Conservation (phyloP, 345 rosid genomes). For the Hibiscus tridactylites region DNA sequence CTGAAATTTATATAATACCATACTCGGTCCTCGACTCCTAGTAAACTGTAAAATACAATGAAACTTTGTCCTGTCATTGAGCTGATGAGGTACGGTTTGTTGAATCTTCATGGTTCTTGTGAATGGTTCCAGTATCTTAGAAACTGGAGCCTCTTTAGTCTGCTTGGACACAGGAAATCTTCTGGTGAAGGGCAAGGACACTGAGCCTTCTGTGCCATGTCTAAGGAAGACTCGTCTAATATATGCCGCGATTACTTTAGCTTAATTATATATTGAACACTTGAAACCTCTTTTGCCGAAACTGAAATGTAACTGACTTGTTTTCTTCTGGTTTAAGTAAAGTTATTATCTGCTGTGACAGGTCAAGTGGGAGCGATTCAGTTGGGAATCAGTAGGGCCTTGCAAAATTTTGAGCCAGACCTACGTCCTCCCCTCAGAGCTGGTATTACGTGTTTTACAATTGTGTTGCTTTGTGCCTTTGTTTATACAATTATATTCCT, state of each 20-base stretch:
- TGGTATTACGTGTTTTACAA: slow-evolving; percentile 26
- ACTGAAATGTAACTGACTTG: not conserved
- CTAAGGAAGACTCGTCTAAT: not conserved
- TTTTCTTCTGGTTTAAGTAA: not conserved
- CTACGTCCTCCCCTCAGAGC: slow-evolving; percentile 71
- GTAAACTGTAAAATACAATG: not conserved
- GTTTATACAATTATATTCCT: not conserved
- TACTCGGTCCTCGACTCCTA: not conserved
- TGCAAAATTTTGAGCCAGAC: slow-evolving; percentile 95
- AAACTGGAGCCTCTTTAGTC: not conserved
- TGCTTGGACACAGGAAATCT: not conserved
- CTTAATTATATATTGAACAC: not conserved
- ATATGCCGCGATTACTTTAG: not conserved
- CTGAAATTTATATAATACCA: not conserved
- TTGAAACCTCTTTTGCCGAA: not conserved
- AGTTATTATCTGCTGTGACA: slow-evolving; percentile 19
- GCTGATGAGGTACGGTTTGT: not conserved
- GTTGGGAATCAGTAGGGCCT: slow-evolving; percentile 82
- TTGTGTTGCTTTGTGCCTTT: not conserved
- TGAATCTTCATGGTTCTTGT: not conserved
- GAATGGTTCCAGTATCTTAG: not conserved
- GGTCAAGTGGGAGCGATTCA: slow-evolving; percentile 97
- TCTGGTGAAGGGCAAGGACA: not conserved
- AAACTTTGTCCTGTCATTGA: not conserved
- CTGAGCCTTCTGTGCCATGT: not conserved